These are phyloP conservation scores for Arabis alpina DNA, from an alignment of 345 rosid genomes.

Conservation along the genomic window DNA sequence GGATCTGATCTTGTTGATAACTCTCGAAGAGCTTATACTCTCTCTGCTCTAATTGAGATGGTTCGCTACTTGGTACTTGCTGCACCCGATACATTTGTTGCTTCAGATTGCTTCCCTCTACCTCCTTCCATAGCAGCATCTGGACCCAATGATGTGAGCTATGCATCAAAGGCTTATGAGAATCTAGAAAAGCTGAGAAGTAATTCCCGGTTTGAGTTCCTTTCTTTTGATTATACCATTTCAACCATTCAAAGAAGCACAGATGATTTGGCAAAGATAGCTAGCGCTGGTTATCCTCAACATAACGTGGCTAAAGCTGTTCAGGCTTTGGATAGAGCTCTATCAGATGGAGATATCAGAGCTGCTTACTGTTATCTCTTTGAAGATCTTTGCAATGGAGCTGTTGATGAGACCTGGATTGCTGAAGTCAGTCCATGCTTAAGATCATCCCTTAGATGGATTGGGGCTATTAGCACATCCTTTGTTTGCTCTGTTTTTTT, in stretches of 20 bases:
- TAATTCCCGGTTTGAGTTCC: slow-evolving; percentile 67
- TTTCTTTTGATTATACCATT: slow-evolving; percentile 72
- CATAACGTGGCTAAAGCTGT: slow-evolving; percentile 84
- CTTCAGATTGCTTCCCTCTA: slow-evolving; percentile 92
- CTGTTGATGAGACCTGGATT: slow-evolving; percentile 81
- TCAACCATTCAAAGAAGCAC: slow-evolving; percentile 75
- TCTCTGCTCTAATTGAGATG: slow-evolving; percentile 90
- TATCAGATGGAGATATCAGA: slow-evolving; percentile 72
- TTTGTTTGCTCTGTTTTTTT: slow-evolving; percentile 79
- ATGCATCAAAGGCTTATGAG: slow-evolving; percentile 70
- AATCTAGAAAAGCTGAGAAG: slow-evolving; percentile 65
- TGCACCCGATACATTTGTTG: slow-evolving; percentile 96
- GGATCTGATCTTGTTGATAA: slow-evolving; percentile 95
- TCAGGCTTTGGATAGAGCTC: slow-evolving; percentile 87
- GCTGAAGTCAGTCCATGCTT: slow-evolving; percentile 83
- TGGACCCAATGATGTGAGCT: slow-evolving; percentile 68
- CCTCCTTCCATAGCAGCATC: slow-evolving; percentile 75
- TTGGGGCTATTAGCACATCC: slow-evolving; percentile 68
- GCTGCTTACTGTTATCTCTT: slow-evolving; percentile 72
- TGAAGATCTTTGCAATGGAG: slow-evolving; percentile 76
- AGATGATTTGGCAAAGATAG: slow-evolving; percentile 76
- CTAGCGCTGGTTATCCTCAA: slow-evolving; percentile 69
- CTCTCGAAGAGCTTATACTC: slow-evolving; percentile 92
- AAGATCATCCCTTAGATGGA: slow-evolving; percentile 85
- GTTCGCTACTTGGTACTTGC: slow-evolving; percentile 84